Conservation (phyloP, 2,329 filamentous ascomycete species). For the Amphichorda felina region DNA sequence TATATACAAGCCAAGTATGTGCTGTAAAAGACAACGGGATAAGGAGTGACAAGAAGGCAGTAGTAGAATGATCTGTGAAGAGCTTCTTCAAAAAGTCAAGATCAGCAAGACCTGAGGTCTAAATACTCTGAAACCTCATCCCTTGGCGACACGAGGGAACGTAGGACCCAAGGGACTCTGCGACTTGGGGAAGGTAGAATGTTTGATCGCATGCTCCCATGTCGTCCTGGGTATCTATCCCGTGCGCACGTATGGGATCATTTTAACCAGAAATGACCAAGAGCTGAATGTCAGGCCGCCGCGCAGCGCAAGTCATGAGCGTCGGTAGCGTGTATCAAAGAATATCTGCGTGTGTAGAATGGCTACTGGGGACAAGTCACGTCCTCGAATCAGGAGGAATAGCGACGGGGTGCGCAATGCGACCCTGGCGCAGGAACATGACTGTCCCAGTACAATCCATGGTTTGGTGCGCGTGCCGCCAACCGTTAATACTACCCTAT, state of each 20-base stretch:
- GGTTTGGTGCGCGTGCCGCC: no score
- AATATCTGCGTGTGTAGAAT: no score
- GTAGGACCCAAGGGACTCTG: background rate
- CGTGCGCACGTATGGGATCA: no score
- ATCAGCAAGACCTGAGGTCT: background rate
- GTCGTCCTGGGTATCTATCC: no score
- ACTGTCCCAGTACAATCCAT: no score
- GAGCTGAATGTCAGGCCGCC: no score
- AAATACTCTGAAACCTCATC: background rate
- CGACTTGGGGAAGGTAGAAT: background rate
- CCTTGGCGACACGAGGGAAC: background rate
- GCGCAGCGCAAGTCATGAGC: no score
- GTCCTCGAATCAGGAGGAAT: background rate
- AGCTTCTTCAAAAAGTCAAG: background rate
- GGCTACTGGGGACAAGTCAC: background rate
- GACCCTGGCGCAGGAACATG: constrained; percentile 1
- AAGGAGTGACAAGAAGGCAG: background rate
- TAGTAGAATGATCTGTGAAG: background rate
- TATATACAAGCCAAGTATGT: background rate
- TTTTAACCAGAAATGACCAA: no score
- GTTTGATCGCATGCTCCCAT: no score
- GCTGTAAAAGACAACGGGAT: background rate
- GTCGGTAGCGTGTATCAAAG: no score
- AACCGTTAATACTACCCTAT: no score
- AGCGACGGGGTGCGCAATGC: background rate